Evolutionary conservation across 768 basidiomycete genomes (phyloP).

Genomic region (Lentinula raphanica): DNA sequence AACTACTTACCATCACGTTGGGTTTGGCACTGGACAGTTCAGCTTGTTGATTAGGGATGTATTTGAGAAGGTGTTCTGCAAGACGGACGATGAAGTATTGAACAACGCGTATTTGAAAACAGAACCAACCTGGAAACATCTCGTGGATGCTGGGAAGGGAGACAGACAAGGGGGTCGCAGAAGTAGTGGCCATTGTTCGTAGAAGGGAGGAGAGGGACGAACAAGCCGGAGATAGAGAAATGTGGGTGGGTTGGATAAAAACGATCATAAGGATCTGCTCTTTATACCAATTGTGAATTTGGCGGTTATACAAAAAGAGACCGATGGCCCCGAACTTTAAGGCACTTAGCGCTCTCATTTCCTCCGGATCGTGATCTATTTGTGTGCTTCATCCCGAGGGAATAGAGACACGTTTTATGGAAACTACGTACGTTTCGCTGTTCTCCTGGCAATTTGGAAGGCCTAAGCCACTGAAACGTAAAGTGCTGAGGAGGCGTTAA

Average conservation of each 20-base stretch:
- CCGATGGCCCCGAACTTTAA: not conserved
- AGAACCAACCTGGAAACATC: conserved; percentile 47
- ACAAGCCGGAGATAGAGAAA: not conserved
- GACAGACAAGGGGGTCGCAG: not conserved
- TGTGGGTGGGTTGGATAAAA: not conserved
- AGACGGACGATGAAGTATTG: not conserved
- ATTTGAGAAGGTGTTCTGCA: conserved; percentile 15
- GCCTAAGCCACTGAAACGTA: not conserved
- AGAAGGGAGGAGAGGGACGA: not conserved
- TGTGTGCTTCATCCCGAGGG: not conserved
- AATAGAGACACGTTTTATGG: conserved; percentile 5
- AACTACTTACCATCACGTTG: not conserved
- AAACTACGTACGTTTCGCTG: conserved; percentile 1
- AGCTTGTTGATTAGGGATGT: not conserved
- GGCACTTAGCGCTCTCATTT: not conserved
- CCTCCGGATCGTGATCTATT: not conserved
- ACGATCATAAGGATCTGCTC: not conserved
- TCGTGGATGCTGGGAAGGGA: conserved; percentile 48
- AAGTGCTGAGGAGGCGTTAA: not conserved
- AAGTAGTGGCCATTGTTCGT: not conserved
- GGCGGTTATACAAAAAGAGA: not conserved
- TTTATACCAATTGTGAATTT: not conserved
- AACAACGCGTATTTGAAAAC: conserved; percentile 7
- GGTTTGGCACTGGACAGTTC: not conserved
- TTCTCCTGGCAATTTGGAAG: not conserved